These are phyloP conservation scores for Ambrosiella cleistominuta DNA, from an alignment of 2,329 filamentous ascomycete species.

Conservation along the genomic window DNA sequence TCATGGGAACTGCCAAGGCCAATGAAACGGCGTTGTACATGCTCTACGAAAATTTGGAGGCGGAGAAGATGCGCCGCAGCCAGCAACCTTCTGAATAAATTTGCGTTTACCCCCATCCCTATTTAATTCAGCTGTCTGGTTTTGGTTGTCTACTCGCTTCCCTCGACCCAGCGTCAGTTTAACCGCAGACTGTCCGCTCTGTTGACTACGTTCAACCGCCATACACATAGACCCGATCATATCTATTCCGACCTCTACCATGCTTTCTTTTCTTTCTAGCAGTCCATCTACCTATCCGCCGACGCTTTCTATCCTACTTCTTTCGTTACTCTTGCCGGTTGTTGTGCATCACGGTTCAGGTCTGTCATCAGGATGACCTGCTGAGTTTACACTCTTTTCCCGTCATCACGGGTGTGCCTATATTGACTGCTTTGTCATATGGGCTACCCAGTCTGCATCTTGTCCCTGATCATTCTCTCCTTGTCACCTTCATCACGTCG, in stretches of 20 bases:
- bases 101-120: neutral
- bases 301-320: neutral
- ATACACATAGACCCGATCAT: neutral
- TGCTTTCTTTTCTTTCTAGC: neutral
- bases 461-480: too few species aligned
- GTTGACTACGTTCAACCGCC: too few species aligned
- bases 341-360: neutral
- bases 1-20: slow-evolving; percentile 82
- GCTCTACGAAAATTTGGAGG: slow-evolving; percentile 93
- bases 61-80: slow-evolving; percentile 96
- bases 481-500: too few species aligned
- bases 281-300: neutral
- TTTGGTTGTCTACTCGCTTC: slow-evolving; percentile 1
- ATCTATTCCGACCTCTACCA: slow-evolving; percentile 1
- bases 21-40: slow-evolving; percentile 95
- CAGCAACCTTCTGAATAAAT: slow-evolving; percentile 42
- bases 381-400: neutral
- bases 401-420: neutral
- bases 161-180: neutral
- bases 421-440: neutral
- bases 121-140: neutral
- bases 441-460: too few species aligned
- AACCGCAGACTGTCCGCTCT: too few species aligned
- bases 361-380: neutral
- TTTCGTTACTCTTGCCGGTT: neutral